Base-by-base conservation (phyloP, 2,329 filamentous ascomycete genomes). In the Mycocentrospora acerina region DNA sequence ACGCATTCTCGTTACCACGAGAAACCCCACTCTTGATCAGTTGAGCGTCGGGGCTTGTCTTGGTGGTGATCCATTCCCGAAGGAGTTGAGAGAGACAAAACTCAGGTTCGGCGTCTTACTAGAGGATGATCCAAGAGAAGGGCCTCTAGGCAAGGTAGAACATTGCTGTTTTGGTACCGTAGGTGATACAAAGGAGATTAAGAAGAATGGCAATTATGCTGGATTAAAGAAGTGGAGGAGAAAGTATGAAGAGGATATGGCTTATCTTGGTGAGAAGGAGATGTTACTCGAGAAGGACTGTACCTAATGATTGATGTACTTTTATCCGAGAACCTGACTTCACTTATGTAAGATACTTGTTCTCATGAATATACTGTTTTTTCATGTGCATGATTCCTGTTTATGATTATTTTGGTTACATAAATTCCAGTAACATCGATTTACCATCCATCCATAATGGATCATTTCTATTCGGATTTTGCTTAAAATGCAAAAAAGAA, bases 21-120 rank as follows among this genome's bases (percentile, higher is more conserved):
- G 66, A 9, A 69, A 68, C 32, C 61, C 65, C 3, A 69, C 64
- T n/a, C 49, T 69, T 0, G 65, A 68, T 38, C 49, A 59, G 12
- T 34, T 69, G 17, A 61, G 55, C 67, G 57, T 73, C 29, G 59
- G 67, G 4, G 59, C 66, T 3, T 70, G 68, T 48, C 48, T 71
- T 2, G 68, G 67, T 3, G 64, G 66, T 6, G 66, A 70, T 36
- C 68, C 68, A 1, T 69, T 70, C 25, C 67, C 67, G 1, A 61
- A 60, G 39, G 67, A 68, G 28, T 41, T 70, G 9, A 59, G 52
- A 14, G 39, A 59, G 40, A 68, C 63, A 12, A 67, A 68, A 35
- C 37, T 71, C 24, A 48, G 63, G 18, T 71, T 70, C 37, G 68
- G 68, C 0, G 66, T 71, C 2, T 42, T 71, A 30, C 38, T 67